These are phyloP conservation scores for Salvia rosmarinus DNA, from an alignment of 257 asterid genomes.

Conservation along the genomic window DNA sequence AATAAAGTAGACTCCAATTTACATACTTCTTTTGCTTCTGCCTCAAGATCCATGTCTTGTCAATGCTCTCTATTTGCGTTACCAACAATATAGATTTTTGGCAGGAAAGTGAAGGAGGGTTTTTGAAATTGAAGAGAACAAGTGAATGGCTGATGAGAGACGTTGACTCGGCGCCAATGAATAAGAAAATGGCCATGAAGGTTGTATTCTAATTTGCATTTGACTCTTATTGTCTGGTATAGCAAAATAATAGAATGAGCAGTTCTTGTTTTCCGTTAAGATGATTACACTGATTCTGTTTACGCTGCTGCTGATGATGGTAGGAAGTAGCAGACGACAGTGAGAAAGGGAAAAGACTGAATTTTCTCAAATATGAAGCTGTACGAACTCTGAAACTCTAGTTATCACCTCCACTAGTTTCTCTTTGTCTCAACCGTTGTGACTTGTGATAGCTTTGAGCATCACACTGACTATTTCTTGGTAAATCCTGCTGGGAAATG, in stretches of 20 bases:
- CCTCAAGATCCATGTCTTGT: not conserved
- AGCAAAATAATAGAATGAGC: not conserved
- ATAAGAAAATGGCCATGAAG: constrained; percentile 75
- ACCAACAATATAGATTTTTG: constrained; percentile 31
- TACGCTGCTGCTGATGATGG: constrained; percentile 28
- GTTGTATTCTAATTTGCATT: constrained; percentile 38
- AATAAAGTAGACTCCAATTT: not conserved
- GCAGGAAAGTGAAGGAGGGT: constrained; percentile 71
- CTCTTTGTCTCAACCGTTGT: not conserved
- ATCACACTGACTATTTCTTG: not conserved
- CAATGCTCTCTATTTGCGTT: not conserved
- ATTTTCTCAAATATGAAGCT: constrained; percentile 81
- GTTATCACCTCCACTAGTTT: constrained; percentile 11
- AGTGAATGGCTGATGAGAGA: constrained; percentile 84
- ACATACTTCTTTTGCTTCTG: not conserved
- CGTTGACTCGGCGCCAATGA: constrained; percentile 59
- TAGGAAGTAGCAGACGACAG: constrained; percentile 71
- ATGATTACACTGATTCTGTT: constrained; percentile 18
- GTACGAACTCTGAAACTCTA: constrained; percentile 51
- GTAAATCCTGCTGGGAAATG: not conserved
- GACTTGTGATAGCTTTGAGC: not conserved
- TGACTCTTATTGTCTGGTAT: not conserved
- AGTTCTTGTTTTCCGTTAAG: not conserved
- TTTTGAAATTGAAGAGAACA: constrained; percentile 72
- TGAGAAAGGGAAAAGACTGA: constrained; percentile 71